phyloP scores from a whole-genome alignment of 768 basidiomycete species.

The Lentinula sp. region DNA sequence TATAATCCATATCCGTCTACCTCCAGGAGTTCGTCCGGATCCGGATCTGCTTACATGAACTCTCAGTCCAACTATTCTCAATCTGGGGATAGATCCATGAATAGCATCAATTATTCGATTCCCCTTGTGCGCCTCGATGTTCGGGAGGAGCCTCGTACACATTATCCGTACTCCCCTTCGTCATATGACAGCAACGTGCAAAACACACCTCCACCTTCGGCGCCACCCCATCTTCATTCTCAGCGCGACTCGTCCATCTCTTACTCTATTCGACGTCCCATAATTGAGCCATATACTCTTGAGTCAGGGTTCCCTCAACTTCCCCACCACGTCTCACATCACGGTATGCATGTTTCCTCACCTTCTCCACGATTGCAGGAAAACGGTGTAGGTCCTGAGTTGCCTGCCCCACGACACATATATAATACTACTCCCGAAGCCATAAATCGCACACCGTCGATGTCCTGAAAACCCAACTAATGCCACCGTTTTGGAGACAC shows the following conservation, averaged over 20 bases:
- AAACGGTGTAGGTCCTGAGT: conserved; percentile 17
- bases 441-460: conserved; percentile 35
- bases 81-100: conserved; percentile 43
- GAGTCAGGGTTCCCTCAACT: conserved; percentile 45
- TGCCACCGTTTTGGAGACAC: not conserved
- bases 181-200: conserved; percentile 37
- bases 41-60: conserved; percentile 33
- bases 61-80: conserved; percentile 38
- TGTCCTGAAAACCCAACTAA: conserved; percentile 29
- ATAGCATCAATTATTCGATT: conserved; percentile 38
- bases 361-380: conserved; percentile 32
- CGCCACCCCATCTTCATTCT: conserved; percentile 28
- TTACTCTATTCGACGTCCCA: conserved; percentile 51
- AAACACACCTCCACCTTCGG: conserved; percentile 36
- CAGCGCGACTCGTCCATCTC: conserved; percentile 39
- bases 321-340: conserved; percentile 36
- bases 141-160: conserved; percentile 44
- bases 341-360: conserved; percentile 36
- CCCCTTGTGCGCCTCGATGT: conserved; percentile 34
- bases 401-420: conserved; percentile 25
- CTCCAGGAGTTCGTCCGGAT: conserved; percentile 35
- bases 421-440: conserved; percentile 28
- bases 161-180: conserved; percentile 47
- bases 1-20: conserved; percentile 34
- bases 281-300: conserved; percentile 47